phyloP scores from a whole-genome alignment of 1,139 yeast genomes.

The Geotrichum restrictum region DNA sequence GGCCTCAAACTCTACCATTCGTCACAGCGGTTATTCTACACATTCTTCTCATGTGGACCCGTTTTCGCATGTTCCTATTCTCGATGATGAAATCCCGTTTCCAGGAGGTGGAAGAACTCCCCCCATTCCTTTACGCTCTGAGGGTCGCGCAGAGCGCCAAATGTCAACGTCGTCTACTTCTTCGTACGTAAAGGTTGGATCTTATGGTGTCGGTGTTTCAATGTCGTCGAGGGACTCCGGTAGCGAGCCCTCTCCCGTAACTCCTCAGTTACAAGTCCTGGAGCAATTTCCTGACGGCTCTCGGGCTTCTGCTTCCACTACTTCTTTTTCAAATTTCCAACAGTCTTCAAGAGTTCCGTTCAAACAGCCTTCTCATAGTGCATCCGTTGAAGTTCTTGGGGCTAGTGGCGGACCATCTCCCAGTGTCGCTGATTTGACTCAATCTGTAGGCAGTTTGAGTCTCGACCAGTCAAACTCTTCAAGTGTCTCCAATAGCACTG shows the following conservation, averaged over 20 bases:
- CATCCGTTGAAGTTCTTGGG: conserved; percentile 16
- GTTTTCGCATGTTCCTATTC: neutral
- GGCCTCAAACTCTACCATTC: conserved; percentile 14
- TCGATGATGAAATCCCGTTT: conserved; percentile 15
- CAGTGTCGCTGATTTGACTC: conserved; percentile 19
- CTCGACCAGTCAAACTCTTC: conserved; percentile 14
- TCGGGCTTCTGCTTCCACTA: conserved; percentile 13
- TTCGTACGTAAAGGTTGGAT: neutral
- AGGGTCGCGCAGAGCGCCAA: conserved; percentile 15
- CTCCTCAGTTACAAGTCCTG: conserved; percentile 24
- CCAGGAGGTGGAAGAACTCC: conserved; percentile 20
- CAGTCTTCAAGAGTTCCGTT: conserved; percentile 13
- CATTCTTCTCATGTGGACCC: conserved; percentile 7
- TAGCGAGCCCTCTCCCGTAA: conserved; percentile 20
- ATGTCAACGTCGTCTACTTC: conserved; percentile 12
- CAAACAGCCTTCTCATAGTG: conserved; percentile 10
- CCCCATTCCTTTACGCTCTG: conserved; percentile 21
- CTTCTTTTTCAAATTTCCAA: conserved; percentile 11
- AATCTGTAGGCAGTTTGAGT: conserved; percentile 17
- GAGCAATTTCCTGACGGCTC: conserved; percentile 13
- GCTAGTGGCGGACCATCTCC: conserved; percentile 9
- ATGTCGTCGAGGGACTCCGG: conserved; percentile 6
- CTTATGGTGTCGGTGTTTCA: neutral
- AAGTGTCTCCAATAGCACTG: conserved; percentile 13
- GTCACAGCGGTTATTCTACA: conserved; percentile 16